Conservation (phyloP, 768 basidiomycete species). For the Boletus reticulatus region DNA sequence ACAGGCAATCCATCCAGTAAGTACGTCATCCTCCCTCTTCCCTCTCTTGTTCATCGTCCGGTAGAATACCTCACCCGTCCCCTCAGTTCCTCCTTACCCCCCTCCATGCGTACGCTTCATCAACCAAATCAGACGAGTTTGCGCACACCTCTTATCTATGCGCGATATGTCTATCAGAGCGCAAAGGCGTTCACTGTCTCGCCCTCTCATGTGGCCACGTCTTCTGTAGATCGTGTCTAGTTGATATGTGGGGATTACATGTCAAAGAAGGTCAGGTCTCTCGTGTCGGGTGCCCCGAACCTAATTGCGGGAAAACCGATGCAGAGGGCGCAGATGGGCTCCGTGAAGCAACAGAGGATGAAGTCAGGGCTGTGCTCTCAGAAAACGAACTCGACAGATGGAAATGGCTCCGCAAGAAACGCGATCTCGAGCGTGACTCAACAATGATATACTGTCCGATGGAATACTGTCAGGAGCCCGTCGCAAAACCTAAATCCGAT, state of each 20-base stretch:
- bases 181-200: constrained; percentile 76
- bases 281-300: constrained; percentile 79
- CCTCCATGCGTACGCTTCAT: constrained; percentile 49
- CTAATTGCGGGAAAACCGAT: constrained; percentile 62
- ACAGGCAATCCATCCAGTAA: constrained; percentile 31
- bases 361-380: constrained; percentile 69
- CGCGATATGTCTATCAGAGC: constrained; percentile 68
- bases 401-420: constrained; percentile 75
- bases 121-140: constrained; percentile 51
- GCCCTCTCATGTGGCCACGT: constrained; percentile 71
- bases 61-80: constrained; percentile 49
- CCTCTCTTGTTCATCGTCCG: constrained; percentile 31
- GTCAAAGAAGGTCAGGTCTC: constrained; percentile 77
- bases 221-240: constrained; percentile 79
- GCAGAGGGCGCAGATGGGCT: constrained; percentile 23
- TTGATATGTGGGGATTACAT: constrained; percentile 79
- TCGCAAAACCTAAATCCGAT: constrained; percentile 50
- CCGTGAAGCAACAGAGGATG: constrained; percentile 62
- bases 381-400: constrained; percentile 67
- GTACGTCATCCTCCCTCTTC: neutral
- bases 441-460: constrained; percentile 80
- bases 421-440: constrained; percentile 74
- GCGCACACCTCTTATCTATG: constrained; percentile 66
- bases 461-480: constrained; percentile 76
- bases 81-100: constrained; percentile 51